Evolutionary conservation across 2,329 filamentous ascomycete genomes (phyloP).

Genomic region (Ampelomyces quisqualis): DNA sequence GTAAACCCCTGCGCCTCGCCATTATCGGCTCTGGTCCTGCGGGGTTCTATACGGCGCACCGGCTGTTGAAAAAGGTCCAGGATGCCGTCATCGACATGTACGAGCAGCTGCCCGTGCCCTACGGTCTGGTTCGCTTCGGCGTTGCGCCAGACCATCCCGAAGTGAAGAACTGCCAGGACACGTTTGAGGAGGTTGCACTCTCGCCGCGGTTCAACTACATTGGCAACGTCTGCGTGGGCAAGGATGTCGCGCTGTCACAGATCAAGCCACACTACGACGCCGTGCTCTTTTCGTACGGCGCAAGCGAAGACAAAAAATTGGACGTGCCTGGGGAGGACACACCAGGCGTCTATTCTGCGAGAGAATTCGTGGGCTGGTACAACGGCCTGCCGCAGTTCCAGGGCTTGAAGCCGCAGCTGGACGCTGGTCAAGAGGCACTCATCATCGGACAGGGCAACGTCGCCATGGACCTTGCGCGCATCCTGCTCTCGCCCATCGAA

Average conservation of each 20-base stretch:
- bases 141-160: slow-evolving; percentile 98
- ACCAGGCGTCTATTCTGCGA: slow-evolving; percentile 78
- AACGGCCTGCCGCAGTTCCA: slow-evolving; percentile 88
- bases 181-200: slow-evolving; percentile 82
- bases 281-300: slow-evolving; percentile 89
- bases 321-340: slow-evolving; percentile 79
- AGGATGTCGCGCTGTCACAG: slow-evolving; percentile 63
- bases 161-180: slow-evolving; percentile 98
- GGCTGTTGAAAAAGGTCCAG: slow-evolving; percentile 74
- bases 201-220: slow-evolving; percentile 85
- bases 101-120: slow-evolving; percentile 88
- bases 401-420: slow-evolving; percentile 69
- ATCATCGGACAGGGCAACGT: slow-evolving; percentile 96
- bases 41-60: slow-evolving; percentile 90
- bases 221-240: slow-evolving; percentile 81
- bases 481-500: slow-evolving; percentile 75
- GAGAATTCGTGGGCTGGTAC: slow-evolving; percentile 97
- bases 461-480: slow-evolving; percentile 87
- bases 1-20: slow-evolving; percentile 70
- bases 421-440: slow-evolving; percentile 75
- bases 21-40: slow-evolving; percentile 92
- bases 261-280: slow-evolving; percentile 86
- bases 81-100: slow-evolving; percentile 89
- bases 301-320: slow-evolving; percentile 76
- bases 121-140: slow-evolving; percentile 86